Conservation (phyloP, 1,139 yeast genomes). For the Saccharomyces hybrid region DNA sequence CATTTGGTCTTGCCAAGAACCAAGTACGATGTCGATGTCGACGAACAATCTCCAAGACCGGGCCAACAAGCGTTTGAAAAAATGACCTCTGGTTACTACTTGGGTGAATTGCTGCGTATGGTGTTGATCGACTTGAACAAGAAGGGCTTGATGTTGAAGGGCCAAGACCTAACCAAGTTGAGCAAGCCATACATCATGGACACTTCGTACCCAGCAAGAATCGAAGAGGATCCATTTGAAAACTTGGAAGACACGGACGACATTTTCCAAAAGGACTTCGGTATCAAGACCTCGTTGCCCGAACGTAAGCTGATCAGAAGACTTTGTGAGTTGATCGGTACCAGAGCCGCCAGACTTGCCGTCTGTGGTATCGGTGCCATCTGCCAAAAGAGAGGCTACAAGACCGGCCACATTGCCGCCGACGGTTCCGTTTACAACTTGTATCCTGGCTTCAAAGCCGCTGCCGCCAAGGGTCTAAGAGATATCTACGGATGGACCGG, state of each 20-base stretch:
- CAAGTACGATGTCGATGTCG: constrained; percentile 73
- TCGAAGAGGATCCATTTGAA: constrained; percentile 88
- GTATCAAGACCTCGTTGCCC: constrained; percentile 57
- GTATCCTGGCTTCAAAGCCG: constrained; percentile 84
- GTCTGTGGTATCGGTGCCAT: constrained; percentile 96
- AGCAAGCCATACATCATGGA: constrained; percentile 65
- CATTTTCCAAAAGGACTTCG: constrained; percentile 52
- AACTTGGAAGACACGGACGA: constrained; percentile 70
- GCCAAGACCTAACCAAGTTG: constrained; percentile 58
- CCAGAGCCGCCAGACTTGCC: constrained; percentile 85
- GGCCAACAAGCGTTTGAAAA: constrained; percentile 94
- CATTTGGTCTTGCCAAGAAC: constrained; percentile 81
- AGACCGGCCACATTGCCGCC: constrained; percentile 83
- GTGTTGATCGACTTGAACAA: constrained; percentile 66
- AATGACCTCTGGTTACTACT: constrained; percentile 94
- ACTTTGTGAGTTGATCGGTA: constrained; percentile 81
- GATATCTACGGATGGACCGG: constrained; percentile 82
- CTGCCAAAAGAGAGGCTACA: constrained; percentile 76
- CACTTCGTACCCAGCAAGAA: constrained; percentile 76
- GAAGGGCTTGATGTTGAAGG: constrained; percentile 58
- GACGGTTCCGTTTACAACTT: constrained; percentile 94
- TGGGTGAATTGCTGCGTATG: constrained; percentile 86
- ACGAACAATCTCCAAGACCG: constrained; percentile 87
- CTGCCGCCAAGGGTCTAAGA: constrained; percentile 82
- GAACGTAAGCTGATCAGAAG: constrained; percentile 82